Evolutionary conservation across 2,329 filamentous ascomycete species (phyloP), one percentile per base, ranked within the genome.

Genomic region (Colletotrichum liaoningense): DNA sequence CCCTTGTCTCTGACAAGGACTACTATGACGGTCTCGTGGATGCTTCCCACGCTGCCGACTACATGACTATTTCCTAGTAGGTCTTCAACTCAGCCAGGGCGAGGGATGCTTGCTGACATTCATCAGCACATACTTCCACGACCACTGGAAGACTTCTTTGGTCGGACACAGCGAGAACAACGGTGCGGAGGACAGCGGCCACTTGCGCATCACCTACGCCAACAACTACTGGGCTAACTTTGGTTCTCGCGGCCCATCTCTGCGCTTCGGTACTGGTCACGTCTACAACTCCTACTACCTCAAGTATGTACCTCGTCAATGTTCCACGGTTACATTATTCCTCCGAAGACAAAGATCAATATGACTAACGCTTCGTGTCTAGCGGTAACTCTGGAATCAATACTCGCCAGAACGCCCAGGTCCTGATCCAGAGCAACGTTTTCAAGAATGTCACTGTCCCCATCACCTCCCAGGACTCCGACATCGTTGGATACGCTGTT

Each of bases 211-310:
- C 26, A 92, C 90, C 28, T 90, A 90, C 78, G 84, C 86, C 80
- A 87, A 91, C 82, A 92, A 92, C 86, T 85, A 89, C 84, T 92
- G 85, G 83, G 76, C 81, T 73, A 91, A 92, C 81, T 81, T 92
- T 74, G 88, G 91, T 83, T 90, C 88, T 16, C 90, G 90, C 67
- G 83, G 83, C 0, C 91, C 91, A 0, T 88, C 86, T 3, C 79
- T 91, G 77, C 88, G 90, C 73, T 92, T 92, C 80, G 91, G 90
- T 6, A 92, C 88, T 7, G 89, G 85, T 5, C 90, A 92, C 78
- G 76, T 84, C 68, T 82, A 80, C 73, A 81, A 80, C 73, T 77
- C 75, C 58, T 88, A 86, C 82, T 88, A 86, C 80, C 78, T 80
- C 6, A 74, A 74, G 72, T 74, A 72, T 2, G 67, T 24, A 2